A percentile compares a stretch with the other conserved stretches of the same genome.
These are phyloP conservation scores for Zizania palustris DNA, from an alignment of 202 grass and related monocot species.

Conservation along the genomic window DNA sequence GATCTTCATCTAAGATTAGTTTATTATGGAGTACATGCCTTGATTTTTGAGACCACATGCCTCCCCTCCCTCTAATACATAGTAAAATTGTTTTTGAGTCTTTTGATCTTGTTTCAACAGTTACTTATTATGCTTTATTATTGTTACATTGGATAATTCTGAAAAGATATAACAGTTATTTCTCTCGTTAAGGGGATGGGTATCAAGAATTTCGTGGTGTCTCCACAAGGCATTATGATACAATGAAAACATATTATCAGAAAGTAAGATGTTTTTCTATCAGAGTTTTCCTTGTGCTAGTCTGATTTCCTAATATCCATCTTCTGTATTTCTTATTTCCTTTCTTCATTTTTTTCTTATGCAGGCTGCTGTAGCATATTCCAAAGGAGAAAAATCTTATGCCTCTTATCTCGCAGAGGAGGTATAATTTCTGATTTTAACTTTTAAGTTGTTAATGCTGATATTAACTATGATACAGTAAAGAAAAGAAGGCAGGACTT, in stretches of 20 bases:
- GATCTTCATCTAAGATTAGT: background rate
- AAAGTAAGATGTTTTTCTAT: conserved; percentile 56
- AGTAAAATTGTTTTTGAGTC: conserved; percentile 2
- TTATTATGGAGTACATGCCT: background rate
- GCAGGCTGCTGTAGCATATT: conserved; percentile 82
- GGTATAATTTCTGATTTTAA: conserved; percentile 50
- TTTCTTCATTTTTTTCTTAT: conserved; percentile 37
- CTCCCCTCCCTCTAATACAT: background rate
- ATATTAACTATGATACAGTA: conserved; percentile 28
- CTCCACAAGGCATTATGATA: conserved; percentile 63
- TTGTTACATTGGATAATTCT: conserved; percentile 29
- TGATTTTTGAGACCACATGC: background rate
- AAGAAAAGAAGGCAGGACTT: conserved; percentile 2
- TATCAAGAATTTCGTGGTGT: conserved; percentile 64
- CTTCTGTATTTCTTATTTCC: conserved; percentile 28
- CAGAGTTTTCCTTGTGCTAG: background rate
- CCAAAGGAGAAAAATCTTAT: conserved; percentile 77
- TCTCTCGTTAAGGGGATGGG: conserved; percentile 55
- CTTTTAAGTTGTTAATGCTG: conserved; percentile 34
- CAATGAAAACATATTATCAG: conserved; percentile 78
- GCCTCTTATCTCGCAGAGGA: conserved; percentile 79
- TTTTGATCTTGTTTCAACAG: background rate
- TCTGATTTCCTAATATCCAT: background rate
- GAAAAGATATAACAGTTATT: conserved; percentile 42
- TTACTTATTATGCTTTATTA: conserved; percentile 25